phyloP scores from a whole-genome alignment of 1,284 basidiomycete genomes.

The Irpex sp. region DNA sequence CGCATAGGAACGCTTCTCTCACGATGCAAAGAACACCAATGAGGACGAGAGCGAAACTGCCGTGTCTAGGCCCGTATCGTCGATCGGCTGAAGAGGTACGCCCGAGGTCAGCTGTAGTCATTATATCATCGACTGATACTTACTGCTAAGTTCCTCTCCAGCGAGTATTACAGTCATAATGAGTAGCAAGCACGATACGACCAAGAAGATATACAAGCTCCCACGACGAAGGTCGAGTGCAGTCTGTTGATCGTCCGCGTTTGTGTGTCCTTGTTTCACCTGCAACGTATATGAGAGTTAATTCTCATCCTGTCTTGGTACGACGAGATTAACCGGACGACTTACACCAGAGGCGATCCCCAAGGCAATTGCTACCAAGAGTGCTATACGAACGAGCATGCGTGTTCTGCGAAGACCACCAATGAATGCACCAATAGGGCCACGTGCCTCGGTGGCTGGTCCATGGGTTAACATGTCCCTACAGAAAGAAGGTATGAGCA shows the following conservation, averaged over 20 bases:
- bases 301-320: neutral
- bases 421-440: neutral
- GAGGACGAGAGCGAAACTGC: conserved; percentile 2
- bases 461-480: neutral
- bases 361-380: neutral
- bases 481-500: neutral
- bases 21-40: conserved; percentile 4
- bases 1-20: conserved; percentile 7
- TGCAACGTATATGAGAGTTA: neutral
- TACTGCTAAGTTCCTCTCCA: conserved; percentile 1
- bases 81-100: no score
- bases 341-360: conserved; percentile 6
- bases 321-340: neutral
- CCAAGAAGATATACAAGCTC: conserved; percentile 8
- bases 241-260: neutral
- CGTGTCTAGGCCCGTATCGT: neutral
- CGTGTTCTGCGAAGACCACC: neutral
- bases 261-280: neutral
- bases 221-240: conserved; percentile 1
- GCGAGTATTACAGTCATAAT: neutral
- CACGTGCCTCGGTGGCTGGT: neutral
- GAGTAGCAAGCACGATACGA: neutral
- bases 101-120: neutral
- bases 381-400: neutral
- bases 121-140: neutral